Conservation (phyloP, 1,284 basidiomycete genomes). For the Ustilago bromivora region DNA sequence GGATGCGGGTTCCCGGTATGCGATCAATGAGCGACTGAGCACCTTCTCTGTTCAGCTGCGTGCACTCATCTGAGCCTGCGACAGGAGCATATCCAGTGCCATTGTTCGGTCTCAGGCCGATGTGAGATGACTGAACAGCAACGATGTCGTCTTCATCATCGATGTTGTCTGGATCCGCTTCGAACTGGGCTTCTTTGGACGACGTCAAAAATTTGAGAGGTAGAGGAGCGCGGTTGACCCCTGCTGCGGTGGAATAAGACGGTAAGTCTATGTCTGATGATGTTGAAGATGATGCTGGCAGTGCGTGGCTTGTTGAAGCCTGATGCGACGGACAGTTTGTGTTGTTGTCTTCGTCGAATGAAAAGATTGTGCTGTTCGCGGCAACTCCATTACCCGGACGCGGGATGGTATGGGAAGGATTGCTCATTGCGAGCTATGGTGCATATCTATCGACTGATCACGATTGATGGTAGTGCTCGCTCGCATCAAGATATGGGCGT, state of each 20-base stretch:
- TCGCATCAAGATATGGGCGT: neutral
- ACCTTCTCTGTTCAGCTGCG: constrained; percentile 32
- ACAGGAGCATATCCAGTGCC: constrained; percentile 14
- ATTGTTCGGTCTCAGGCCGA: constrained; percentile 18
- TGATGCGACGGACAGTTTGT: neutral
- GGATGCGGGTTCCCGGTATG: constrained; percentile 33
- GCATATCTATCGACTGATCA: neutral
- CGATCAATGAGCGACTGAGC: constrained; percentile 40
- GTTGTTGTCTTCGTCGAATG: constrained; percentile 21
- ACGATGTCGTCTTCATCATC: constrained; percentile 45
- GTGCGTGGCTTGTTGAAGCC: neutral
- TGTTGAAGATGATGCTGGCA: constrained; percentile 4
- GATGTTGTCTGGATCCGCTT: constrained; percentile 68
- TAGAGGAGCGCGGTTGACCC: constrained; percentile 20
- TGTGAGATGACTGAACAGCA: constrained; percentile 41
- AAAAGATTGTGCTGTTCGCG: constrained; percentile 16
- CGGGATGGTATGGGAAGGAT: constrained; percentile 5
- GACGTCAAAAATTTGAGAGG: constrained; percentile 60
- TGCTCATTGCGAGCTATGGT: constrained; percentile 12
- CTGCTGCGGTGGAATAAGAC: constrained; percentile 23
- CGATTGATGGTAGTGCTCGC: neutral
- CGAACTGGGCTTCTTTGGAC: constrained; percentile 69
- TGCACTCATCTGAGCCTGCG: constrained; percentile 12
- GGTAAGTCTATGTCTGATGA: constrained; percentile 20
- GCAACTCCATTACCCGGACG: constrained; percentile 11